phyloP scores from a whole-genome alignment of 495 filamentous ascomycete species.

The Gamarada debralockiae region DNA sequence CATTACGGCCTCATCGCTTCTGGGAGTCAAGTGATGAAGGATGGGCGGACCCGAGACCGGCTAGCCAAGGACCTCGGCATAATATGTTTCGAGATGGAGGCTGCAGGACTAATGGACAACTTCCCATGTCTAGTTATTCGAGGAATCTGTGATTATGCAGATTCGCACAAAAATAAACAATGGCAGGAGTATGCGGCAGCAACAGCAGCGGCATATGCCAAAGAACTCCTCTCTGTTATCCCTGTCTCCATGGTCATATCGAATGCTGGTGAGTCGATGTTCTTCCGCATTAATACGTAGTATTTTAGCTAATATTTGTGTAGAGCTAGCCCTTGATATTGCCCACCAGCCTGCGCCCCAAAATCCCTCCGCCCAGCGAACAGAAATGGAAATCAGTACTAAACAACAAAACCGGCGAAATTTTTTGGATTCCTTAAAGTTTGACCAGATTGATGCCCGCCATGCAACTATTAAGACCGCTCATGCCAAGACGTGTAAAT shows the following conservation, averaged over 20 bases:
- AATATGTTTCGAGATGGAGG: conserved; percentile 28
- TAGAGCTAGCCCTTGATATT: too few species aligned
- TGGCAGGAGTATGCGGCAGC: conserved; percentile 33
- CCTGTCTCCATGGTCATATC: too few species aligned
- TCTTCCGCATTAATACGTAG: too few species aligned
- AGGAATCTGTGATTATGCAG: conserved; percentile 33
- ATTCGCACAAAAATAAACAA: conserved; percentile 31
- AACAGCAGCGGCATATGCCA: conserved; percentile 23
- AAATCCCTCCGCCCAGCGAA: too few species aligned
- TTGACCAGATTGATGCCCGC: conserved; percentile 36
- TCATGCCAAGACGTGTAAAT: conserved; percentile 43
- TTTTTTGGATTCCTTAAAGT: conserved; percentile 32
- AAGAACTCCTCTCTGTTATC: conserved; percentile 22
- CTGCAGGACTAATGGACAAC: conserved; percentile 26
- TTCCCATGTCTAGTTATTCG: conserved; percentile 33
- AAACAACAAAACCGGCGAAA: conserved; percentile 6
- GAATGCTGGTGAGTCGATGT: too few species aligned
- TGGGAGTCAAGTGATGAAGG: not conserved
- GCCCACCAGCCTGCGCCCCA: too few species aligned
- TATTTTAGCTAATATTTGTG: too few species aligned
- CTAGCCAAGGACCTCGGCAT: conserved; percentile 31
- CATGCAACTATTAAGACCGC: conserved; percentile 32
- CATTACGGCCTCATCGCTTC: not conserved
- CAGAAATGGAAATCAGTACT: too few species aligned
- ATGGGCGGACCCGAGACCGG: not conserved